Percentiles rank a stretch among this genome's conserved stretches.
phyloP scores from a whole-genome alignment of 2,329 filamentous ascomycete genomes.

The Fusarium marasasianum region DNA sequence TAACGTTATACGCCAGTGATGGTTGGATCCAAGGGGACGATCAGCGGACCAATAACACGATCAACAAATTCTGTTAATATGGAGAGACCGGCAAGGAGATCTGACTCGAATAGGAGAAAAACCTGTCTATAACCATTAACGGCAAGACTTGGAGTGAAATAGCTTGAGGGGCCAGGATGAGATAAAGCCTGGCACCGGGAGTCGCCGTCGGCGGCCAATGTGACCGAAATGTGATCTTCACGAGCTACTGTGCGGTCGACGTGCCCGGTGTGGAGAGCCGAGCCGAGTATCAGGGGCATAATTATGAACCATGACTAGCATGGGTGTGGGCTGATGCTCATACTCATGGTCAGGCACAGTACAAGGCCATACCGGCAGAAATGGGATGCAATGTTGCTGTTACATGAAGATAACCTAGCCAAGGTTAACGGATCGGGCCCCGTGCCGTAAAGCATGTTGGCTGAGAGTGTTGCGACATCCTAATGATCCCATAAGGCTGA shows the following conservation, averaged over 20 bases:
- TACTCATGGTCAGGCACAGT: not conserved
- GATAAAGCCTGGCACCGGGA: conserved; percentile 7
- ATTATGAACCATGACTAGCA: not conserved
- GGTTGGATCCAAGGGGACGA: not conserved
- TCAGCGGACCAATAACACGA: not conserved
- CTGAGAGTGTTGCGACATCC: conserved; percentile 1
- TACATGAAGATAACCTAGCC: not conserved
- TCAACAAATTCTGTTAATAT: not conserved
- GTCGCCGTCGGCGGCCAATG: conserved; percentile 7
- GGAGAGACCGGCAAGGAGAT: not conserved
- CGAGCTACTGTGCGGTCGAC: conserved; percentile 14
- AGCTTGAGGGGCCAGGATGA: not conserved
- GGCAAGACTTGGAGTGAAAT: not conserved
- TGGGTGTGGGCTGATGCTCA: not conserved
- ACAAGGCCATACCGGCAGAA: not conserved
- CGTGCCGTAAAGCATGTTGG: conserved; percentile 9
- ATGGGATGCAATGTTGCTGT: not conserved
- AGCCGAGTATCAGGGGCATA: conserved; percentile 9
- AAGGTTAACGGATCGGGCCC: conserved; percentile 17
- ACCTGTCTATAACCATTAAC: not conserved
- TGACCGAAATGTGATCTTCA: conserved; percentile 12
- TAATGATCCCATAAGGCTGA: conserved; percentile 20
- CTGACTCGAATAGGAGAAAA: conserved; percentile 22
- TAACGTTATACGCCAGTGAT: conserved; percentile 8
- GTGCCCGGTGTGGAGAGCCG: conserved; percentile 20